Evolutionary conservation across 306 rosid genomes (phyloP).

Genomic region (Arachis stenosperma): DNA sequence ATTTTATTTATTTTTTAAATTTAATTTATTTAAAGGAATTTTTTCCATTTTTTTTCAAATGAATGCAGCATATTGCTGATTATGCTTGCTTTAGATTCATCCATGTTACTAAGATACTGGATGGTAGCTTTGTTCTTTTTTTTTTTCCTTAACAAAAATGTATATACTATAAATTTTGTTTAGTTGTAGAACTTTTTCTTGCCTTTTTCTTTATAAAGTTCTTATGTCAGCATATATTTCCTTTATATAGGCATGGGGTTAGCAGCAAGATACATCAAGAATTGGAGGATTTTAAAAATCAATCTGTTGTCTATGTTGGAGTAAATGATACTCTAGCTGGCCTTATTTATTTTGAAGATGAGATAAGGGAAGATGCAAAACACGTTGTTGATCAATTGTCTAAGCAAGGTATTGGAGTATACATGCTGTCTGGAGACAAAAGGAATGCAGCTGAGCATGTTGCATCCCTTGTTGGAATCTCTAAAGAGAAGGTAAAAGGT

Average conservation of each 20-base stretch:
- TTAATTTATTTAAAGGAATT: slow-evolving; percentile 8
- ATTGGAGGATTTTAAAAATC: slow-evolving; percentile 56
- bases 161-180: not conserved
- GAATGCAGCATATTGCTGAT: not conserved
- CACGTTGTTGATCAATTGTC: slow-evolving; percentile 66
- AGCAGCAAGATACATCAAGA: slow-evolving; percentile 49
- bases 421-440: slow-evolving; percentile 97
- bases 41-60: not conserved
- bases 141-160: not conserved
- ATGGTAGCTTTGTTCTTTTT: slow-evolving; percentile 17
- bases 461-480: slow-evolving; percentile 88
- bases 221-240: slow-evolving; percentile 22
- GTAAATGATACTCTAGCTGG: slow-evolving; percentile 74
- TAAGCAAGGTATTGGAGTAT: slow-evolving; percentile 69
- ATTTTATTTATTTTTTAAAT: slow-evolving; percentile 12
- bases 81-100: slow-evolving; percentile 32
- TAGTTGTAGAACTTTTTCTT: not conserved
- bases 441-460: slow-evolving; percentile 80
- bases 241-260: slow-evolving; percentile 74
- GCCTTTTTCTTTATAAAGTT: slow-evolving; percentile 9
- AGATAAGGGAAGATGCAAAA: slow-evolving; percentile 85
- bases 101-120: slow-evolving; percentile 3
- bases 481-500: slow-evolving; percentile 67
- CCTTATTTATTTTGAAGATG: slow-evolving; percentile 81
- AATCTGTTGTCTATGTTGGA: slow-evolving; percentile 86